These are phyloP conservation scores for Camellia granthamiana DNA, from an alignment of 148 eudicot genomes.

Conservation along the genomic window DNA sequence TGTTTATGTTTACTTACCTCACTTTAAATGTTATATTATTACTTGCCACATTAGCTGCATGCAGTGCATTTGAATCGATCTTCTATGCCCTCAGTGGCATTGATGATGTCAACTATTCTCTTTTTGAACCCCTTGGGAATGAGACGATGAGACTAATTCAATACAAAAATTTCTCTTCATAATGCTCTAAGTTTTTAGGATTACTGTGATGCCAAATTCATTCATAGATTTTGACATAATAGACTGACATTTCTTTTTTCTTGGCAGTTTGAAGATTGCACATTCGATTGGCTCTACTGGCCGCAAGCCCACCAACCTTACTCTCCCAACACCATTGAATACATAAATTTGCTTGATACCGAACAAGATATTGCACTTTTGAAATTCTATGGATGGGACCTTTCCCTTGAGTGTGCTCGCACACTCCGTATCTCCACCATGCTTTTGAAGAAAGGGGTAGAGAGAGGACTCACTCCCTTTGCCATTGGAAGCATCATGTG, in stretches of 20 bases:
- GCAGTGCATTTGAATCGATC: neutral
- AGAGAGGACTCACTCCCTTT: slow-evolving; percentile 50
- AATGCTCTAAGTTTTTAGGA: neutral
- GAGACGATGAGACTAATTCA: too few species aligned
- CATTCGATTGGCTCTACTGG: slow-evolving; percentile 78
- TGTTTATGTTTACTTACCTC: neutral
- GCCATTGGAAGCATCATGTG: slow-evolving; percentile 71
- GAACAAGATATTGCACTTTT: slow-evolving; percentile 52
- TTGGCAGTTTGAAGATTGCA: slow-evolving; percentile 68
- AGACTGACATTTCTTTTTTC: neutral
- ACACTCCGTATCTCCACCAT: slow-evolving; percentile 61
- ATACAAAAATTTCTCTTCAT: neutral
- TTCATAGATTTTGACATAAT: neutral
- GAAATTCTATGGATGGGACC: slow-evolving; percentile 59
- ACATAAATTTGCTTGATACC: slow-evolving; percentile 58
- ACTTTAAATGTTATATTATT: neutral
- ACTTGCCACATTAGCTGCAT: neutral
- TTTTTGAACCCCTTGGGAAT: too few species aligned
- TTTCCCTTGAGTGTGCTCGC: slow-evolving; percentile 53
- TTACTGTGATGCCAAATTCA: neutral
- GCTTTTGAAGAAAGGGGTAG: slow-evolving; percentile 70
- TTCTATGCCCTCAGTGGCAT: neutral
- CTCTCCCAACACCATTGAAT: slow-evolving; percentile 47
- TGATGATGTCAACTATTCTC: too few species aligned
- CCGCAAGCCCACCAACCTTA: slow-evolving; percentile 62